Evolutionary conservation across 208 protist genomes (phyloP).

Genomic region (Giardia duodenalis): DNA sequence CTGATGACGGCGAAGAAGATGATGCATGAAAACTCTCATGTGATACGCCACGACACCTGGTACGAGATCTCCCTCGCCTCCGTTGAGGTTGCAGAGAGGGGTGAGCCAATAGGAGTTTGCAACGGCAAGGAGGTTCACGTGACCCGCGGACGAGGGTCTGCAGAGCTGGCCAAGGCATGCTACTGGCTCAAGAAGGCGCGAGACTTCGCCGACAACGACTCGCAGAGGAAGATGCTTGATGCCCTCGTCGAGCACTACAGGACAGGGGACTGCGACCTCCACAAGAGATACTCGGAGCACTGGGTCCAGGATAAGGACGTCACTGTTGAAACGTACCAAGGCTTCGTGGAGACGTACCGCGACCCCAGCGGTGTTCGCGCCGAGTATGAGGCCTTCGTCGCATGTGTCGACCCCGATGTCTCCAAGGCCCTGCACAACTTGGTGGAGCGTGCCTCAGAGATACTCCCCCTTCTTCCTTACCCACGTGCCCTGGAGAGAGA

Average conservation of each 20-base stretch:
- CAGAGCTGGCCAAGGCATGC: neutral
- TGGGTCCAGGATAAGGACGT: slow-evolving; percentile 43
- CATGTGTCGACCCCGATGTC: slow-evolving; percentile 36
- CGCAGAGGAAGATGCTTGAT: neutral
- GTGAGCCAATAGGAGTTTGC: neutral
- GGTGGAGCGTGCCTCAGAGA: slow-evolving; percentile 19
- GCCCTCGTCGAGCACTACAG: neutral
- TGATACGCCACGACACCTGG: neutral
- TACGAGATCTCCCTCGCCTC: neutral
- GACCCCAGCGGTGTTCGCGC: slow-evolving; percentile 41
- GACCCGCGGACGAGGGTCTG: neutral
- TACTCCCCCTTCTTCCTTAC: slow-evolving; percentile 35
- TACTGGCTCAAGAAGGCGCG: neutral
- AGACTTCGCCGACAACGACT: neutral
- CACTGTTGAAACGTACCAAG: slow-evolving; percentile 40
- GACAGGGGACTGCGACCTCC: slow-evolving; percentile 13
- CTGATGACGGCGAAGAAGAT: neutral
- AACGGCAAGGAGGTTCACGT: neutral
- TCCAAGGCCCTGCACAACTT: slow-evolving; percentile 24
- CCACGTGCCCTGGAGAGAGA: slow-evolving; percentile 33
- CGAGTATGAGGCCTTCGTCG: slow-evolving; percentile 45
- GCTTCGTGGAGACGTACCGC: slow-evolving; percentile 47
- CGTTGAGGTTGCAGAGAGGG: neutral
- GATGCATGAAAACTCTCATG: neutral
- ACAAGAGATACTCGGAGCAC: slow-evolving; percentile 29